Evolutionary conservation across 176 grass and related monocot genomes (phyloP), one percentile per base, ranked within the genome.

Genomic region (Phoenix roebelenii): DNA sequence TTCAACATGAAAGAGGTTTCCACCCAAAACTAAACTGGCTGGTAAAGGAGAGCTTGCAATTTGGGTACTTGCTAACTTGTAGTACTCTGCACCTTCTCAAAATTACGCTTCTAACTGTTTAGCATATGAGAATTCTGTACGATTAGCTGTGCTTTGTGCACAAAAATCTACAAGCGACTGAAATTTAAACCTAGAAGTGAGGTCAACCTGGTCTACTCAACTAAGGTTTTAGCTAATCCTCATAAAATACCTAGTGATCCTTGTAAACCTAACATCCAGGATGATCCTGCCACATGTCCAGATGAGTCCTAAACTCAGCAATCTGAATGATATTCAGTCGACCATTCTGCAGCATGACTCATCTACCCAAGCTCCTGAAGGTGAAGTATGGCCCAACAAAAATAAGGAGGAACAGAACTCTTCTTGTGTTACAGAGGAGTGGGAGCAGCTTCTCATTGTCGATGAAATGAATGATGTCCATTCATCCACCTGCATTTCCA

Each of bases 1-100:
- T 97, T 7, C 75, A 85, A 23, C 92, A 97, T 83, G 92, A 97
- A 79, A 83, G 92, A 85, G 87, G 87, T 55, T 83, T 91, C 58
- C 92, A 91, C 61, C 74, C 84, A n/a, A 88, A 85, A 67, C 66
- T 97, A 70, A 85, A 74, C 30, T 59, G 29, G 54, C 55, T 97
- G 63, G 81, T 97, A 15, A 97, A 85, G 69, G 73, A 90, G 56
- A 97, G 87, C 59, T 79, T 97, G 62, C 87, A 85, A 66, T 88
- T 97, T 63, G 78, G 87, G 87, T 91, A 90, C 67, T 20, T 52
- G 44, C 14, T 25, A 9, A 12, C 44, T 67, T 52, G 35, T 44
- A 67, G 23, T 14, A 14, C 20, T 55, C 17, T 12, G 2, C 35
- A 44, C 9, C 7, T 44, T 44, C 35, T 12, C 35, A 44, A 44